Base-by-base conservation (phyloP, 495 filamentous ascomycete species). In the Lophium mytilinum region DNA sequence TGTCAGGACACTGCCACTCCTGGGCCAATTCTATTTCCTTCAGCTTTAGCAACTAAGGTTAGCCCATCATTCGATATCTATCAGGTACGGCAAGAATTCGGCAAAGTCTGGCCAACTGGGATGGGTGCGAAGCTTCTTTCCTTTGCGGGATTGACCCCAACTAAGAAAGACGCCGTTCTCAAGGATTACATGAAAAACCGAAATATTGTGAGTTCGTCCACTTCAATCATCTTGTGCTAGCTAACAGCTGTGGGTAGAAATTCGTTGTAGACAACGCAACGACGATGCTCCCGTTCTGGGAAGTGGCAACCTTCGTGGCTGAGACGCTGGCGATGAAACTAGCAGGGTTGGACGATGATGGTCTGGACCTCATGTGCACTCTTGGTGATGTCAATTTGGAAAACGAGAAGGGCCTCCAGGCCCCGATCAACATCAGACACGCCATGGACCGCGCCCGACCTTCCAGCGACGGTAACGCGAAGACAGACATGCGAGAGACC, bases 311-410 rank as follows among this genome's bases (percentile, higher is more conserved):
- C 0, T 60, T 56, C 37, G 5, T 69, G 0, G 52, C 68, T 3
- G 50, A 60, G 37, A 64, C 68, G 7, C 56, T 71, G 3, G 63
- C 61, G 11, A 64, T 64, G 67, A 67, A 68, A 47, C 55, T 61
- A 9, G 21, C 57, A 4, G 58, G 59, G 7, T 56, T 62, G 9
- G 70, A 72, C 37, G 50, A 53, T 35, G 64, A 72, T 52, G 70
- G 70, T 9, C 57, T 66, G 41, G 70, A 72, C 41, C 12, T 68
- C 12, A 33, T 24, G 9, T 68, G 66, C 48, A 68, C 66, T 55
- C 57, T 57, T 37, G 17, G 21, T 34, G 11, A 35, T 15, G 5
- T 9, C 14, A 35, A 30, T 3, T 11, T 58, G 10, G 21, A 39
- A 39, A 49, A 49, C 9, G n/a, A 47, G 21, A 55, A 58, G 15